Evolutionary conservation across 2,329 filamentous ascomycete genomes (phyloP).

Genomic region (Fonsecaea pugnacius): DNA sequence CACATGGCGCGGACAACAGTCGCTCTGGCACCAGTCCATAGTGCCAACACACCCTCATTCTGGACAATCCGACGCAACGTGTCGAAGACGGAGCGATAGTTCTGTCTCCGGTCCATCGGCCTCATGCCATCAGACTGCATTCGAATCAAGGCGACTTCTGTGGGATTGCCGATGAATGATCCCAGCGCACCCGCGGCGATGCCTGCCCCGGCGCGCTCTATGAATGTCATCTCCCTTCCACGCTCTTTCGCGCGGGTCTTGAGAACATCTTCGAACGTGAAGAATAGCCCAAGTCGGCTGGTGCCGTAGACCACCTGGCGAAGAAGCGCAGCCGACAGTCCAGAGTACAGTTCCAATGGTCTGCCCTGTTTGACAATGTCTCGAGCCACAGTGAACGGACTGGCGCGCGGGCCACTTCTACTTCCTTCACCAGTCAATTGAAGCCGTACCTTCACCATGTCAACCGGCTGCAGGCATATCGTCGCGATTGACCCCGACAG

Average conservation of each 20-base stretch:
- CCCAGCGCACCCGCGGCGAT: constrained; percentile 74
- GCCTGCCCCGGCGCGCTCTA: neutral
- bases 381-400: neutral
- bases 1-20: constrained; percentile 88
- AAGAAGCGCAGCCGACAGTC: constrained; percentile 85
- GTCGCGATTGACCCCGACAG: constrained; percentile 91
- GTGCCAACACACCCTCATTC: neutral
- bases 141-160: constrained; percentile 89
- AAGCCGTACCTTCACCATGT: constrained; percentile 98
- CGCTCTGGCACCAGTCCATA: neutral
- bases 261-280: constrained; percentile 82
- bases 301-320: constrained; percentile 97
- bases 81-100: constrained; percentile 56
- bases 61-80: neutral
- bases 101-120: constrained; percentile 77
- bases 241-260: constrained; percentile 40
- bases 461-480: constrained; percentile 85
- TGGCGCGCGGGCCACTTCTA: neutral
- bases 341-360: constrained; percentile 86
- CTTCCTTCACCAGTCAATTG: constrained; percentile 67
- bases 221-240: neutral
- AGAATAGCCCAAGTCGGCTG: constrained; percentile 90
- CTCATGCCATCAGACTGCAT: constrained; percentile 98
- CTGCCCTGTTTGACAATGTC: constrained; percentile 63
- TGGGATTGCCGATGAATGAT: constrained; percentile 92